Base-by-base conservation (phyloP, 306 rosid species). In the Prunus armeniaca region DNA sequence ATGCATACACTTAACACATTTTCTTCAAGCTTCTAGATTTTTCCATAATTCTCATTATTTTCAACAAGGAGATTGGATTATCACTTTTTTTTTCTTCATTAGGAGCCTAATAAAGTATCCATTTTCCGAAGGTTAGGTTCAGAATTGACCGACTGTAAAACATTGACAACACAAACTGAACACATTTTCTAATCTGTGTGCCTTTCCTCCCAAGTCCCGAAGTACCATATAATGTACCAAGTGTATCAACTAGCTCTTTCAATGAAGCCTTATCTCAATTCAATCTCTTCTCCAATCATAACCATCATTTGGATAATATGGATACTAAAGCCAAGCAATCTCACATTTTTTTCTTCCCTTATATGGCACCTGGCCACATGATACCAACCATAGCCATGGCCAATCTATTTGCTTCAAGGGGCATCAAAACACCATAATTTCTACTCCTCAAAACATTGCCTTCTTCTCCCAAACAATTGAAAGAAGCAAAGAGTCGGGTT, bases 291-390 rank as follows among this genome's bases (percentile, higher is more conserved):
- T 63, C 67, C 65, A 61, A 34, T 34, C 41, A 34, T 34, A 34
- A 6, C 8, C 41, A 34, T 34, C 6, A 34, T 6, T 34, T 34
- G 43, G 43, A 38, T 38, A 7, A 38, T 38, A 70, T 49, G 65
- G 71, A 19, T 6, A 18, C 28, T 50, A 76, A 77, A 67, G 32
- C 65, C 13, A 25, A 19, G 47, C 71, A 56, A 43, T 56, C 71
- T 57, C 80, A 67, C 74, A 61, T 75, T 43, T 66, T 66, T 9
- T 41, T 66, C 11, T 66, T 66, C 54, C 71, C 71, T 20, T 66
- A n/a, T 12, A 11, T 66, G 71, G 49, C 30, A 10, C 30, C 20
- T 13, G 32, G 71, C 12, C 71, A 66, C 71, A 66, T 43, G 17
- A 66, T 43, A 41, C 71, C 71, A 66, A 47, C 14, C 18, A 19